These are phyloP conservation scores for Henckelia pumila DNA, from an alignment of 257 asterid genomes.

Conservation along the genomic window DNA sequence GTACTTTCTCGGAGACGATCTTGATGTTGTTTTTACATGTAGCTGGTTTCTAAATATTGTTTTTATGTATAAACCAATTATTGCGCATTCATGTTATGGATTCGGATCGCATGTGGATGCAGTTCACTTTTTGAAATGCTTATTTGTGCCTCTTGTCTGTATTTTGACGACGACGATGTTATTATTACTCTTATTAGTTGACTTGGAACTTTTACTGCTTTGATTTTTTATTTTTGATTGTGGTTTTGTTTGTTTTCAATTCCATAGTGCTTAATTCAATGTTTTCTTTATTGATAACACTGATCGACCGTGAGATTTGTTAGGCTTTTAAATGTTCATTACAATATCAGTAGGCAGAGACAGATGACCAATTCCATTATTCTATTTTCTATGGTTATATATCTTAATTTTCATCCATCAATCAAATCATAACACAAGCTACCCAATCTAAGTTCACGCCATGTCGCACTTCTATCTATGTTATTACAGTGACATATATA, in stretches of 20 bases:
- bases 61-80: constrained; percentile 10
- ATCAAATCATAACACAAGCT: too few species aligned
- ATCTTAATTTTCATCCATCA: not conserved
- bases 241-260: not conserved
- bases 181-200: not conserved
- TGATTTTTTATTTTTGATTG: not conserved
- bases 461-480: not conserved
- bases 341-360: not conserved
- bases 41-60: constrained; percentile 6
- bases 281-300: not conserved
- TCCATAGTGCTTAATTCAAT: constrained; percentile 6
- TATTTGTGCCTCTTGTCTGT: not conserved
- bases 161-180: not conserved
- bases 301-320: too few species aligned
- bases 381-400: not conserved
- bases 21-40: constrained; percentile 18
- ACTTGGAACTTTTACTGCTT: not conserved
- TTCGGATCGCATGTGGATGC: constrained; percentile 17
- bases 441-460: not conserved
- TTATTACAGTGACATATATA: too few species aligned
- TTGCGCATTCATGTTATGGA: not conserved
- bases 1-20: not conserved
- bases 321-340: not conserved
- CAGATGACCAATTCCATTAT: too few species aligned
- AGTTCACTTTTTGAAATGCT: not conserved